Evolutionary conservation across 2,329 filamentous ascomycete species (phyloP), one percentile per base, ranked within the genome.

Genomic region (Thelonectria rubi): DNA sequence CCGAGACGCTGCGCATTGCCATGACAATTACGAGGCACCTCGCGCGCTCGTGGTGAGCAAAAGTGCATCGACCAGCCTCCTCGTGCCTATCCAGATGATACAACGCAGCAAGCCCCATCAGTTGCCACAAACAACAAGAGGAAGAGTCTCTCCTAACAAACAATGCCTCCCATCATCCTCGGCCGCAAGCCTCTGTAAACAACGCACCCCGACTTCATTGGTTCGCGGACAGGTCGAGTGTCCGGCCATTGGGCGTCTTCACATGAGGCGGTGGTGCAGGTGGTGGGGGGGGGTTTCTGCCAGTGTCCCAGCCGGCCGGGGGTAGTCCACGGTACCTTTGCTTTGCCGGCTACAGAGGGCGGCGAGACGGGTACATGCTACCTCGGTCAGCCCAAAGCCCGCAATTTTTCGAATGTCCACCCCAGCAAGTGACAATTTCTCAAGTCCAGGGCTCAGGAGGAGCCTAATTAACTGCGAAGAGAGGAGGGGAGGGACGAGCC

Each of bases 191-290:
- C 49, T 53, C 56, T 30, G 58, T 64, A 63, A 52, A 62, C 65
- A 67, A 43, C 55, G 58, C 64, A 67, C 66, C 68, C 55, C 62
- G 67, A 66, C 65, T 66, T 62, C 47, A 71, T 71, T 70, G 66
- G 69, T 51, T 50, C 56, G 42, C 45, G 20, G 51, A 8, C 34
- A 30, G 51, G 55, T 47, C 59, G 49, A 50, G 55, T 57, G 62
- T 46, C 55, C 65, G 60, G 57, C 37, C 20, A 50, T 46, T 47
- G 62, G 58, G 61, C 61, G 54, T 40, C 37, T 37, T 40, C 40
- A 30, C 26, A 30, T 30, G 26, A 30, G 26, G 8, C 26, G 26
- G 26, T 30, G 26, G 26, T 30, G 26, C 32, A 39, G 42, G 45
- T 58, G 59, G 65, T 62, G 67, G 68, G 63, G 65, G 58, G 26